These are phyloP conservation scores for Solanum tarapatanum DNA, from an alignment of 257 asterid genomes.

Conservation along the genomic window DNA sequence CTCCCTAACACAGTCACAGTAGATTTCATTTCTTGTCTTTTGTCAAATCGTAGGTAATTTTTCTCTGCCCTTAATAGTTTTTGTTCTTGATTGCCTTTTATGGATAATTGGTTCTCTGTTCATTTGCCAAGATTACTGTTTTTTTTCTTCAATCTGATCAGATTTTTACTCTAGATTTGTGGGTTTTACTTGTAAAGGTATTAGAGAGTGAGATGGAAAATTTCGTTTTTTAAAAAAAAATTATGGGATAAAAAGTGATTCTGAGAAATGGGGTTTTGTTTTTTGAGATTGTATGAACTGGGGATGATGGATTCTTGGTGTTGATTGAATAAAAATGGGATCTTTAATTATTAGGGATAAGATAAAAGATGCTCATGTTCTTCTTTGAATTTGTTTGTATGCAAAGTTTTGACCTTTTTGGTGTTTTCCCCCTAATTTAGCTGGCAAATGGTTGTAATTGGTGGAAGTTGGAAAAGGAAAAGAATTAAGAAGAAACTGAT, in stretches of 20 bases:
- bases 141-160: neutral
- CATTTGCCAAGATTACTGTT: neutral
- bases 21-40: neutral
- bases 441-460: neutral
- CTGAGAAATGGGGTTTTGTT: neutral
- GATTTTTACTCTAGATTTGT: neutral
- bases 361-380: neutral
- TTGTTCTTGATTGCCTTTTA: neutral
- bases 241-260: neutral
- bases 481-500: neutral
- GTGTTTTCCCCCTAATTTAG: neutral
- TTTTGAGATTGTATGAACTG: neutral
- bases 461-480: neutral
- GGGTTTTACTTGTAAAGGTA: neutral
- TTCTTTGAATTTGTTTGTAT: neutral
- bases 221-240: neutral
- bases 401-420: neutral
- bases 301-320: neutral
- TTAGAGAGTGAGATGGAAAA: neutral
- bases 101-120: neutral
- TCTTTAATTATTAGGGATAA: neutral
- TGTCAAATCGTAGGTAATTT: neutral
- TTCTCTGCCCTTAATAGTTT: neutral
- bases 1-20: neutral
- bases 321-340: neutral